phyloP scores from a whole-genome alignment of 768 basidiomycete genomes.

The Hemileccinum impolitum region DNA sequence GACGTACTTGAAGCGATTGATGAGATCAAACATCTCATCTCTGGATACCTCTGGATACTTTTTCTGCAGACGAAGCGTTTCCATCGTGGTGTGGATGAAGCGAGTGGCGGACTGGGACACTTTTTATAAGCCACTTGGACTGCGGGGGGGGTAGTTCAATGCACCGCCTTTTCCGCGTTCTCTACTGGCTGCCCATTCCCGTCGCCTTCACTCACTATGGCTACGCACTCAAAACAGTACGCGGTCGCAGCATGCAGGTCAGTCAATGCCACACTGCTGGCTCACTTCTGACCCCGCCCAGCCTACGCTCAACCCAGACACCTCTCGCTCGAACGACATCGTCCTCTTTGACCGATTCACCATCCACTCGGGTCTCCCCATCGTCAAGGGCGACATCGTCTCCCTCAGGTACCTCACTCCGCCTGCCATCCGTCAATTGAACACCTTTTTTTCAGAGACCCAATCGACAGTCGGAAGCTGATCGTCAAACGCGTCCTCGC shows the following conservation, averaged over 20 bases:
- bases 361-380: constrained; percentile 33
- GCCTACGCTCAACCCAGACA: constrained; percentile 73
- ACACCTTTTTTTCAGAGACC: constrained; percentile 46
- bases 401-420: constrained; percentile 45
- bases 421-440: not conserved
- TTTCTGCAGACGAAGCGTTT: constrained; percentile 82
- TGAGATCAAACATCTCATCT: constrained; percentile 93
- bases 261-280: constrained; percentile 9
- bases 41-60: constrained; percentile 89
- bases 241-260: constrained; percentile 76
- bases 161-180: constrained; percentile 11
- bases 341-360: constrained; percentile 59
- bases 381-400: constrained; percentile 62
- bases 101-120: too few relatives aligned
- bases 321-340: constrained; percentile 57
- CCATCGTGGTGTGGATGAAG: constrained; percentile 45
- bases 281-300: constrained; percentile 12
- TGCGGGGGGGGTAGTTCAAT: too few relatives aligned
- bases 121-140: too few relatives aligned
- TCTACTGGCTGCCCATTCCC: constrained; percentile 60
- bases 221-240: constrained; percentile 51
- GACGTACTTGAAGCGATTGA: constrained; percentile 94
- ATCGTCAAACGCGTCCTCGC: constrained; percentile 68
- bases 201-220: constrained; percentile 48
- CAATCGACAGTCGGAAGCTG: constrained; percentile 47